Conservation (phyloP, 148 eudicot species). For the Salicornia ramosissima region DNA sequence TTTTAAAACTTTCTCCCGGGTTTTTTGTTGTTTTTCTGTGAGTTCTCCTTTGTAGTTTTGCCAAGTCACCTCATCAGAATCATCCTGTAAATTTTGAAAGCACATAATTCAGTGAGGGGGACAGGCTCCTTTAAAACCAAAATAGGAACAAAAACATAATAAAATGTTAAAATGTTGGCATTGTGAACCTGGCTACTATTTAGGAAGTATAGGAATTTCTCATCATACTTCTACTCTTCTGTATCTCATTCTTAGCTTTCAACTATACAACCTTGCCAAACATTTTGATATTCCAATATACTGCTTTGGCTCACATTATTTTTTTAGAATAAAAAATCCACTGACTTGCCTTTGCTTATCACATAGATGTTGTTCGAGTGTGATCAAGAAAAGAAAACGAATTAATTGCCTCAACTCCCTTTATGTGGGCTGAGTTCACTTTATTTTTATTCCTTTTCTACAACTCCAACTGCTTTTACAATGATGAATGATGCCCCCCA, state of each 20-base stretch:
- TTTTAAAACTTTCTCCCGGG: conserved; percentile 89
- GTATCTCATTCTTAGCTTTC: background rate
- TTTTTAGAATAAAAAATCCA: too few relatives aligned
- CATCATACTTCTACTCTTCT: conserved; percentile 1
- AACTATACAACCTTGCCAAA: background rate
- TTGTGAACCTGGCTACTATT: background rate
- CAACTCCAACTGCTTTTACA: too few relatives aligned
- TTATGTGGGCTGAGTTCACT: too few relatives aligned
- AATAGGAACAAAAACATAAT: conserved; percentile 7
- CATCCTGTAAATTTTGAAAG: conserved; percentile 49
- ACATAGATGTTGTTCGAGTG: too few relatives aligned
- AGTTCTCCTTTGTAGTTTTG: conserved; percentile 95
- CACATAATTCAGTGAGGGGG: conserved; percentile 14
- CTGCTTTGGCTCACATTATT: too few relatives aligned
- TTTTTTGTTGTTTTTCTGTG: conserved; percentile 98
- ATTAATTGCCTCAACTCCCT: too few relatives aligned
- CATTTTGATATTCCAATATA: background rate
- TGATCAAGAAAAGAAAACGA: too few relatives aligned
- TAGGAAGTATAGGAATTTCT: background rate
- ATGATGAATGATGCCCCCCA: too few relatives aligned
- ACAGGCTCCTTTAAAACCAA: background rate
- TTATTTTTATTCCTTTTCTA: too few relatives aligned
- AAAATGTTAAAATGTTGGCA: background rate
- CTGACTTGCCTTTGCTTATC: too few relatives aligned
- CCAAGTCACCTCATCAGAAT: conserved; percentile 89